Evolutionary conservation across 176 grass and related monocot species (phyloP).

Genomic region (Miscanthus lutarioriparius): DNA sequence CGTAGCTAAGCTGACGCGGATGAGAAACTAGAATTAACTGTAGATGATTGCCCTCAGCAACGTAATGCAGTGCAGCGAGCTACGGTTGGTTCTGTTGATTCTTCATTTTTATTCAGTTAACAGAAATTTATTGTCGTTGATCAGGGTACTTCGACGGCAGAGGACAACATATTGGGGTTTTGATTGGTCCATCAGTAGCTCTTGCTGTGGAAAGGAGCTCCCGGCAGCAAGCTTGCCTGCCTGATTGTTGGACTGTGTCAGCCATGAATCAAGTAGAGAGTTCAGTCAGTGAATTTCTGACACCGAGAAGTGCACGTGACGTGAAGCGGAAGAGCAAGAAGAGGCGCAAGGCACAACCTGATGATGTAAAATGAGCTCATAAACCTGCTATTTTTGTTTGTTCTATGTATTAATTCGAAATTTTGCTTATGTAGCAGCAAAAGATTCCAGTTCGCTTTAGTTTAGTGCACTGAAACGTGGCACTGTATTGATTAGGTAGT

Average conservation of each 20-base stretch:
- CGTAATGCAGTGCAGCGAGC: neutral
- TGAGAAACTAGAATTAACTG: neutral
- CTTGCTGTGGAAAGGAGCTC: neutral
- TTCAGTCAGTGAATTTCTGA: neutral
- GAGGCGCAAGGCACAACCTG: neutral
- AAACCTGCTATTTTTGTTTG: neutral
- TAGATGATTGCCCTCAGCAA: neutral
- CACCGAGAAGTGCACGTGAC: neutral
- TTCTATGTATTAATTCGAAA: neutral
- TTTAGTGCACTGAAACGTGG: too few relatives aligned
- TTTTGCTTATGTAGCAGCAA: neutral
- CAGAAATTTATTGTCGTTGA: neutral
- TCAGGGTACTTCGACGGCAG: neutral
- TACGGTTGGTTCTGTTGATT: neutral
- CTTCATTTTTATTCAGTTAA: neutral
- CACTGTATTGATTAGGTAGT: neutral
- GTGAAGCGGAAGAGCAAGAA: neutral
- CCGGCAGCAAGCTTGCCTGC: neutral
- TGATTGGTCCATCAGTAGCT: neutral
- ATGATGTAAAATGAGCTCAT: slow-evolving; percentile 1
- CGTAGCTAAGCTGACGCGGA: too few relatives aligned
- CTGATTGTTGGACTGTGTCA: neutral
- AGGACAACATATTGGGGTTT: neutral
- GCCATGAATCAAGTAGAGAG: neutral
- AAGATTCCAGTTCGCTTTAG: neutral